A percentile compares a stretch with the other conserved stretches of the same genome.
phyloP scores from a whole-genome alignment of 1,284 basidiomycete genomes.

The Inonotus hispidus region DNA sequence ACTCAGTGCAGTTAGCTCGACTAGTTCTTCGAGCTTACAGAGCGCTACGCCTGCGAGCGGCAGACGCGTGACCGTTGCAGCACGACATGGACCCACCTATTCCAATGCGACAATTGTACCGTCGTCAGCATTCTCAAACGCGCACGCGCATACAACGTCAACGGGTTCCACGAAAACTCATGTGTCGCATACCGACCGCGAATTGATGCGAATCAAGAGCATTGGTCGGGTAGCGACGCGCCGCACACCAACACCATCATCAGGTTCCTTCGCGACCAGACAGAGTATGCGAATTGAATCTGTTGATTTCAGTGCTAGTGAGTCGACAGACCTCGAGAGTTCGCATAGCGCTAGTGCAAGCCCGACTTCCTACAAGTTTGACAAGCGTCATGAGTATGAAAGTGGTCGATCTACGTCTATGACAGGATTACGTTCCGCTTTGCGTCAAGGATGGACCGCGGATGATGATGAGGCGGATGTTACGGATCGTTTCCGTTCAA shows the following conservation, averaged over 20 bases:
- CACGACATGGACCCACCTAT: constrained; percentile 1
- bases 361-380: neutral
- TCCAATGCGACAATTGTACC: neutral
- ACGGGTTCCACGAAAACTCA: neutral
- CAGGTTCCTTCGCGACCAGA: constrained; percentile 17
- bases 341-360: neutral
- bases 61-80: neutral
- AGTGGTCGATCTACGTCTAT: neutral
- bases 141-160: constrained; percentile 5
- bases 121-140: neutral
- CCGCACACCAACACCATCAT: constrained; percentile 28
- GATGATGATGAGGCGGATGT: neutral
- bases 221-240: constrained; percentile 34
- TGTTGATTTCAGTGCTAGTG: constrained; percentile 15
- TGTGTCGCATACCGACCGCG: constrained; percentile 2
- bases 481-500: neutral
- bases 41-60: neutral
- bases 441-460: constrained; percentile 3
- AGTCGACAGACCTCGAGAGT: neutral
- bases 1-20: constrained; percentile 3
- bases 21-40: neutral
- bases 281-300: constrained; percentile 22
- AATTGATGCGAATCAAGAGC: constrained; percentile 34
- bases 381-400: neutral
- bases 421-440: neutral